Conservation (phyloP, 208 protist species). For the Wallacemonas sp. region DNA sequence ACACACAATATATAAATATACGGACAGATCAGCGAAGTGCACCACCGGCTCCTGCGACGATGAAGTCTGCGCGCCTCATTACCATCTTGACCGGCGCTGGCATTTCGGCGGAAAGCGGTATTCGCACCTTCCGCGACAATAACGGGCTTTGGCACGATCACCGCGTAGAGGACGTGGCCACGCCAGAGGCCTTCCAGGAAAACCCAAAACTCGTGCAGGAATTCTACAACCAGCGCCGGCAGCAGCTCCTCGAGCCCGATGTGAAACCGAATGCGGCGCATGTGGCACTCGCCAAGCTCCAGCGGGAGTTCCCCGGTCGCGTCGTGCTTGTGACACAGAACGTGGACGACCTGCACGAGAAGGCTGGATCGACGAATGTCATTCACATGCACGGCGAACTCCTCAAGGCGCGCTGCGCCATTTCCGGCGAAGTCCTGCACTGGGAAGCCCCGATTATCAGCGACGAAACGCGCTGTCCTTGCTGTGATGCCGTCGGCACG, state of each 20-base stretch:
- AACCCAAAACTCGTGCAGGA: constrained; percentile 55
- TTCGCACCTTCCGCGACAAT: constrained; percentile 58
- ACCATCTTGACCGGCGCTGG: constrained; percentile 77
- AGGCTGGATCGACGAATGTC: constrained; percentile 54
- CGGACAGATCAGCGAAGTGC: too few species aligned
- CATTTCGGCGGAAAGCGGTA: constrained; percentile 74
- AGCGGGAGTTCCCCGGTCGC: constrained; percentile 35
- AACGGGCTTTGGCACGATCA: constrained; percentile 78
- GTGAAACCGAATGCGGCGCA: constrained; percentile 66
- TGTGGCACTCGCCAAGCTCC: constrained; percentile 43
- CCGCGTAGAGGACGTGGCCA: constrained; percentile 70
- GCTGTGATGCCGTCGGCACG: constrained; percentile 44
- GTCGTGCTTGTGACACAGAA: constrained; percentile 78
- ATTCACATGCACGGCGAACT: constrained; percentile 88
- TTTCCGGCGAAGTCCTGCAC: constrained; percentile 34
- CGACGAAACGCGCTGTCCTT: constrained; percentile 40
- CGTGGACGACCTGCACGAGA: constrained; percentile 78
- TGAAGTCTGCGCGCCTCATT: constrained; percentile 23
- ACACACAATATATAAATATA: not conserved
- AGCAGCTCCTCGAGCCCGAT: constrained; percentile 23
- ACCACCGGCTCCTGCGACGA: too few species aligned
- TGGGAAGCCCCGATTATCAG: constrained; percentile 32
- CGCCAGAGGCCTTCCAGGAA: constrained; percentile 42
- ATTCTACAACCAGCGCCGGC: constrained; percentile 70
- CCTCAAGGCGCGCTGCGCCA: constrained; percentile 58